Evolutionary conservation across 768 basidiomycete genomes (phyloP).

Genomic region (Rhizopogon vesiculosus): DNA sequence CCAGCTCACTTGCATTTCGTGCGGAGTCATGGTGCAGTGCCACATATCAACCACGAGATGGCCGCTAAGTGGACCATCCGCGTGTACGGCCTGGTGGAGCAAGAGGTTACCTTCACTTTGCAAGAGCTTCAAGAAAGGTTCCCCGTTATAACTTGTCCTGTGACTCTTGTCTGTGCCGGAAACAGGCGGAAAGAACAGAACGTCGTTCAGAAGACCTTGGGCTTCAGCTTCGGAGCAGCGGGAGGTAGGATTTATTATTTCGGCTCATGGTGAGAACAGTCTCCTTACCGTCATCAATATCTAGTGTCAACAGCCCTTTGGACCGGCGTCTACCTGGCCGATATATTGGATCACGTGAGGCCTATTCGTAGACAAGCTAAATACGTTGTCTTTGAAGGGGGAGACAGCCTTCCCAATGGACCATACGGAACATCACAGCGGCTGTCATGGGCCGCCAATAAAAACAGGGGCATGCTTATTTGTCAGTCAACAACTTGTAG

Average conservation of each 20-base stretch:
- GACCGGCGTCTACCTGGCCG: conserved; percentile 56
- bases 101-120: conserved; percentile 35
- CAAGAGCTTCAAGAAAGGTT: conserved; percentile 42
- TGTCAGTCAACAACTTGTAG: conserved; percentile 12
- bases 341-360: conserved; percentile 44
- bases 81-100: conserved; percentile 35
- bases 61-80: conserved; percentile 40
- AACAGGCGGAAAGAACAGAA: conserved; percentile 68
- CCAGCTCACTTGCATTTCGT: conserved; percentile 51
- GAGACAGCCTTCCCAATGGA: conserved; percentile 52
- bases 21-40: conserved; percentile 61
- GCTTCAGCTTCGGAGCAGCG: conserved; percentile 53
- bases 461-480: conserved; percentile 48
- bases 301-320: conserved; percentile 49
- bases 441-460: conserved; percentile 41
- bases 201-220: conserved; percentile 48
- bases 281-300: conserved; percentile 5
- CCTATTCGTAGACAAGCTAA: conserved; percentile 33
- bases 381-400: conserved; percentile 58
- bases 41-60: conserved; percentile 33
- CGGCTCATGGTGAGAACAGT: not conserved
- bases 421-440: conserved; percentile 53
- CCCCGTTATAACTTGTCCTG: conserved; percentile 49
- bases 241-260: conserved; percentile 23
- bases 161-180: conserved; percentile 61